Evolutionary conservation across 192 early-diverging fungal genomes (phyloP).

Genomic region (Coemansia sp.): DNA sequence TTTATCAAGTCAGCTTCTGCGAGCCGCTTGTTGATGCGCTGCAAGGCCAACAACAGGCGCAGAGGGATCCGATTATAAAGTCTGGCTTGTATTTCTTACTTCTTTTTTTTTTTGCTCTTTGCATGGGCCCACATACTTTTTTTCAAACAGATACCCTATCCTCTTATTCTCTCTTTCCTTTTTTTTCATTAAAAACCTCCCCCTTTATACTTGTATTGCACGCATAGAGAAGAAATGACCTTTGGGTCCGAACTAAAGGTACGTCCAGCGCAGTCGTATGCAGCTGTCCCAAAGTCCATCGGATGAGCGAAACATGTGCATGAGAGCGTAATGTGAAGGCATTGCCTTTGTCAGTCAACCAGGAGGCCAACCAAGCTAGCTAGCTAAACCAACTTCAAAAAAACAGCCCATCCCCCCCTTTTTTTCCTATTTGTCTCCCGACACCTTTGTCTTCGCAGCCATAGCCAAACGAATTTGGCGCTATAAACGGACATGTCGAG

Average conservation of each 20-base stretch:
- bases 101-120: no score
- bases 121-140: no score
- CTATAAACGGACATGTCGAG: conserved; percentile 44
- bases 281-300: neutral
- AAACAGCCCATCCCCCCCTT: neutral
- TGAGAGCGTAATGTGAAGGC: no score
- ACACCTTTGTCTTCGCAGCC: neutral
- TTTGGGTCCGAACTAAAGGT: conserved; percentile 53
- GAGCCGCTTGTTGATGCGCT: no score
- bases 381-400: neutral
- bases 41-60: no score
- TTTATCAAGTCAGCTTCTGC: no score
- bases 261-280: neutral
- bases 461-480: conserved; percentile 52
- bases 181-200: neutral
- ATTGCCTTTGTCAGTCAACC: no score
- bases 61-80: neutral
- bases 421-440: neutral
- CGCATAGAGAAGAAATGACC: conserved; percentile 21
- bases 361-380: no score
- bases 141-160: no score
- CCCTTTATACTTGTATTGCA: neutral
- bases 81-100: neutral
- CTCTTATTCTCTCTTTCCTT: neutral
- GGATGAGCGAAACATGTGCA: no score